These are phyloP conservation scores for Xenosphaeropsis pyriputrescens DNA, from an alignment of 2,329 filamentous ascomycete species.

Conservation along the genomic window DNA sequence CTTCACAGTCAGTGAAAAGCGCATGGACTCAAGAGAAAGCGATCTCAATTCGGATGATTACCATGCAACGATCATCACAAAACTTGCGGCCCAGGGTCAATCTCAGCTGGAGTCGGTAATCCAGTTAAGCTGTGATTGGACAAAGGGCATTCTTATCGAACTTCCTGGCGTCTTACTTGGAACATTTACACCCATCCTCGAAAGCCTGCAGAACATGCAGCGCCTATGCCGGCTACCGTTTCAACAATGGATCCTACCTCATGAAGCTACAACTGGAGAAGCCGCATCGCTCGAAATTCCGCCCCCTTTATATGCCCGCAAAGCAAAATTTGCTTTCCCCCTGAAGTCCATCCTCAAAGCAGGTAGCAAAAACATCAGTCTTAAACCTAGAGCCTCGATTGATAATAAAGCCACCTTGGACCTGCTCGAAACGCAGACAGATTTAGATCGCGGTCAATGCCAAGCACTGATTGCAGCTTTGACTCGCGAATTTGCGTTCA, in stretches of 20 bases:
- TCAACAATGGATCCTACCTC: constrained; percentile 22
- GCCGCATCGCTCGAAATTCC: constrained; percentile 15
- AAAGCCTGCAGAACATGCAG: constrained; percentile 38
- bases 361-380: background rate
- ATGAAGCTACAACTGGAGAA: constrained; percentile 15
- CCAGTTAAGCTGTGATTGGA: too few species aligned
- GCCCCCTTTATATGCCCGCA: constrained; percentile 34
- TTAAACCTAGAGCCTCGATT: constrained; percentile 14
- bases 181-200: constrained; percentile 40
- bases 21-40: constrained; percentile 7
- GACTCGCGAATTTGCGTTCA: constrained; percentile 36
- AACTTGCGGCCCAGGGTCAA: constrained; percentile 2
- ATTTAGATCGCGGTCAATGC: constrained; percentile 36
- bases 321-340: constrained; percentile 32
- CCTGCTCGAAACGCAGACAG: constrained; percentile 13
- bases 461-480: constrained; percentile 37
- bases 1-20: constrained; percentile 6
- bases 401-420: constrained; percentile 14
- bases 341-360: constrained; percentile 16
- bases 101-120: too few species aligned
- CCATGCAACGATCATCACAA: constrained; percentile 6
- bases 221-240: constrained; percentile 30
- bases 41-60: constrained; percentile 9
- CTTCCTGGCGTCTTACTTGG: constrained; percentile 45
- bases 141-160: constrained; percentile 30